Percentiles rank a stretch among this genome's conserved stretches.
phyloP scores from a whole-genome alignment of 2,329 filamentous ascomycete species.

The Penicillium sp. region DNA sequence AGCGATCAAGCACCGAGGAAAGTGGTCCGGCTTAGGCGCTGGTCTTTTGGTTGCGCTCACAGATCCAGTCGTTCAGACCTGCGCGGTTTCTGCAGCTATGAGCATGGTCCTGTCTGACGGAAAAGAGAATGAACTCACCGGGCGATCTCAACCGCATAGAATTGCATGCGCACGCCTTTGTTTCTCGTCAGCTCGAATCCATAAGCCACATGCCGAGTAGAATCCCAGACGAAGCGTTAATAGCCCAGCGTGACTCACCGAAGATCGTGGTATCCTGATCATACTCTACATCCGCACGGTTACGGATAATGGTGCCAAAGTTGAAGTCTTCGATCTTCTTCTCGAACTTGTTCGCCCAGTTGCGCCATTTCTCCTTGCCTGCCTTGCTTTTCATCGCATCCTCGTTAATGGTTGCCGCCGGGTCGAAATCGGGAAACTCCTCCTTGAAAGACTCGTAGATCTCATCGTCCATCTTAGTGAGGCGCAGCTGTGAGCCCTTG shows the following conservation, averaged over 20 bases:
- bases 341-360: slow-evolving; percentile 90
- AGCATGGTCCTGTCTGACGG: slow-evolving; percentile 3
- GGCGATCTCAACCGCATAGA: slow-evolving; percentile 71
- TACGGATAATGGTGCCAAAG: slow-evolving; percentile 89
- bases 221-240: not conserved
- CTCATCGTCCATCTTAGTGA: slow-evolving; percentile 92
- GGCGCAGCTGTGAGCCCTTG: slow-evolving; percentile 76
- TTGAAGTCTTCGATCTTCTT: slow-evolving; percentile 96
- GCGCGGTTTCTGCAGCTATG: slow-evolving; percentile 59
- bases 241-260: slow-evolving; percentile 52
- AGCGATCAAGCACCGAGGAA: slow-evolving; percentile 6
- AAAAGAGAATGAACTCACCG: slow-evolving; percentile 46
- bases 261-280: slow-evolving; percentile 87
- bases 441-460: slow-evolving; percentile 83
- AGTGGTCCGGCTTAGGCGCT: slow-evolving; percentile 19
- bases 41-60: slow-evolving; percentile 62
- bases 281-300: slow-evolving; percentile 74
- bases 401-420: slow-evolving; percentile 73
- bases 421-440: slow-evolving; percentile 90
- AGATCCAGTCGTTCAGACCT: slow-evolving; percentile 95
- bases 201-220: not conserved
- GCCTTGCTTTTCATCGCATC: slow-evolving; percentile 95
- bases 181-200: slow-evolving; percentile 8
- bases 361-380: slow-evolving; percentile 91
- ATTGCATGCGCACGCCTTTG: slow-evolving; percentile 67